phyloP scores from a whole-genome alignment of 208 protist genomes.

The Leishmania turanica region DNA sequence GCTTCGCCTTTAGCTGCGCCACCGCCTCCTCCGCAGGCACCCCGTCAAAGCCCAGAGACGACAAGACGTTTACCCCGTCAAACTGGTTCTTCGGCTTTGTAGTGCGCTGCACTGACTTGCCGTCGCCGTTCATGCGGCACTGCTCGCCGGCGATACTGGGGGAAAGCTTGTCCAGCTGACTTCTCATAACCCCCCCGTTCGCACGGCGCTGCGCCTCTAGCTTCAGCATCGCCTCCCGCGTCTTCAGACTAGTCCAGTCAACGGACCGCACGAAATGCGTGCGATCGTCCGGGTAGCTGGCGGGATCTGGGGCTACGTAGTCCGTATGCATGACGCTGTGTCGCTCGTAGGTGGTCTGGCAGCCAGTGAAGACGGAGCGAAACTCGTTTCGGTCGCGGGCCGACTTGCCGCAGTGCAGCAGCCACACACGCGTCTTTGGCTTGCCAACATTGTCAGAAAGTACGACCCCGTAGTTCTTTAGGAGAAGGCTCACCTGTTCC shows the following conservation, averaged over 20 bases:
- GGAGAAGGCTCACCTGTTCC: slow-evolving; percentile 57
- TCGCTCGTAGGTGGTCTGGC: slow-evolving; percentile 51
- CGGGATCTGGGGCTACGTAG: slow-evolving; percentile 56
- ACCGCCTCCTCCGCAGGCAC: slow-evolving; percentile 58
- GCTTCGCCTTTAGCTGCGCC: slow-evolving; percentile 53
- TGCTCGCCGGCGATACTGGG: slow-evolving; percentile 29
- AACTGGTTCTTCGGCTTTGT: slow-evolving; percentile 90
- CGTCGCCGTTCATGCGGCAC: slow-evolving; percentile 5
- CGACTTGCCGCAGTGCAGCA: slow-evolving; percentile 47
- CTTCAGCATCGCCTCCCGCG: slow-evolving; percentile 35
- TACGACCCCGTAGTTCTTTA: slow-evolving; percentile 66
- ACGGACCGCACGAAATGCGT: slow-evolving; percentile 65
- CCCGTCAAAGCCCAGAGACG: slow-evolving; percentile 55
- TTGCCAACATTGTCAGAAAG: slow-evolving; percentile 63
- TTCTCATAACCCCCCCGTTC: slow-evolving; percentile 1
- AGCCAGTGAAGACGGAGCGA: slow-evolving; percentile 79
- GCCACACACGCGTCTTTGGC: slow-evolving; percentile 58
- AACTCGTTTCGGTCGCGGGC: slow-evolving; percentile 61
- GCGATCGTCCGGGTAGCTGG: slow-evolving; percentile 58
- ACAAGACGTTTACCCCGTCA: slow-evolving; percentile 70
- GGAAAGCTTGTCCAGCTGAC: slow-evolving; percentile 21
- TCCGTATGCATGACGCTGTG: slow-evolving; percentile 68
- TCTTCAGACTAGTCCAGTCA: slow-evolving; percentile 71
- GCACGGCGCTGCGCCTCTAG: slow-evolving; percentile 31
- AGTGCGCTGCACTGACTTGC: slow-evolving; percentile 27